Evolutionary conservation across 768 basidiomycete genomes (phyloP), one percentile per base, ranked within the genome.

Genomic region (Russula abietina): DNA sequence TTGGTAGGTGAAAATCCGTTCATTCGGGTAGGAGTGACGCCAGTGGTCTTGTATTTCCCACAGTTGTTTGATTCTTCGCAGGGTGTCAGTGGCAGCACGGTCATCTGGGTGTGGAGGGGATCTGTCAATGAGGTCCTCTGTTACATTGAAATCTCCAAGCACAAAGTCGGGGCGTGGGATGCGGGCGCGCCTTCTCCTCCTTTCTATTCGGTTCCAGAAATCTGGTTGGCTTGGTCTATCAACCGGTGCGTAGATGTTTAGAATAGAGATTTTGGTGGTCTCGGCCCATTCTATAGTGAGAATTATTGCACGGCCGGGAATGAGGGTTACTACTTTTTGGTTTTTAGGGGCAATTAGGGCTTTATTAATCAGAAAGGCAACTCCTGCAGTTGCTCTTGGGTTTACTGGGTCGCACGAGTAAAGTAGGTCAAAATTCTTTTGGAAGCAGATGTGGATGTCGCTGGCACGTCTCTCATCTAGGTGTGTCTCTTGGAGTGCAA

Each of bases 281-380:
- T 56, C 10, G 10, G 68, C 55, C 69, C 70, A 70, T 3, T 65
- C 67, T 0, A 69, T 28, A 3, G 38, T 50, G 0, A 71, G 19
- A 0, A 8, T 1, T 26, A 30, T 1, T 0, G 57, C 19, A 0
- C 57, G 17, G 0, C 55, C 55, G 2, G 7, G 16, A 1, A 43
- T 32, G 1, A 55, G 19, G 3, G n/a, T 16, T 1, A 2, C 1
- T 7, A 5, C 28, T 12, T 0, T n/a, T 1, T 32, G 2, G 0
- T 43, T 0, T 2, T 11, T 1, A 2, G 28, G 17, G 1, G 19
- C 14, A 0, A 55, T 55, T 8, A 55, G 19, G 0, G n/a, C 8
- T 45, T n/a, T 28, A 4, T 55, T 55, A 0, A 55, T 28, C 8
- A 39, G 8, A 3, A 55, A 12, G 0, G 41, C 41, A 0, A 55